Conservation (phyloP, 192 early-diverging fungal genomes). For the Pilaira anomala region DNA sequence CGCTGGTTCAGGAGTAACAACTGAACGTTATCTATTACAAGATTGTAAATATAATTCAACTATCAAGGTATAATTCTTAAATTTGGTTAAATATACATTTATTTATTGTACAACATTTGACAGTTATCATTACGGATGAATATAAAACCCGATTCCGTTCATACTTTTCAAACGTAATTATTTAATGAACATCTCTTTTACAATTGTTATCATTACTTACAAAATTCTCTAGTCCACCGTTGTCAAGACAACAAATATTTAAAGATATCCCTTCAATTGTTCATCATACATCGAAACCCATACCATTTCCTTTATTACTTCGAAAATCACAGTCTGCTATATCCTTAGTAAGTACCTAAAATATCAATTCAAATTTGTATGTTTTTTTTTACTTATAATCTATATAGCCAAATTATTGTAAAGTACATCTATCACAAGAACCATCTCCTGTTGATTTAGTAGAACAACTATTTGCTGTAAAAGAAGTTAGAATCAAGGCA, state of each 20-base stretch:
- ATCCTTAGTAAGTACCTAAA: constrained; percentile 15
- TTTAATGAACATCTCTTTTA: neutral
- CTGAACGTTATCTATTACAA: constrained; percentile 59
- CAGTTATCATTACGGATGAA: constrained; percentile 37
- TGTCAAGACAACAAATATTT: constrained; percentile 36
- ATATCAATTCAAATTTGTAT: neutral
- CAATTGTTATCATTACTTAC: neutral
- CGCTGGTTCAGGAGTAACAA: constrained; percentile 49
- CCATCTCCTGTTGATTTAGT: constrained; percentile 29
- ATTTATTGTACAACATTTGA: neutral
- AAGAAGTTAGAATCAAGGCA: neutral
- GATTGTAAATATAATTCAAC: constrained; percentile 79
- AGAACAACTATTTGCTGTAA: constrained; percentile 30
- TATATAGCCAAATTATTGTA: constrained; percentile 17
- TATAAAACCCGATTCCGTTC: constrained; percentile 23
- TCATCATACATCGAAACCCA: constrained; percentile 11
- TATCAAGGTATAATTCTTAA: constrained; percentile 53
- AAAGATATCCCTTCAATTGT: constrained; percentile 28
- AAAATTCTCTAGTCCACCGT: constrained; percentile 26
- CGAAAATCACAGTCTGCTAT: constrained; percentile 19
- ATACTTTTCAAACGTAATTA: constrained; percentile 32
- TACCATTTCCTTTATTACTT: constrained; percentile 6
- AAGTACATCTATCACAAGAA: constrained; percentile 18
- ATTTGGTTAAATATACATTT: no score
- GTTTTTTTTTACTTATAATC: neutral